A percentile compares a stretch with the other conserved stretches of the same genome.
These are phyloP conservation scores for Pseudisothecium myosuroides DNA, from an alignment of 225 moss, liverwort and hornwort species.

Conservation along the genomic window DNA sequence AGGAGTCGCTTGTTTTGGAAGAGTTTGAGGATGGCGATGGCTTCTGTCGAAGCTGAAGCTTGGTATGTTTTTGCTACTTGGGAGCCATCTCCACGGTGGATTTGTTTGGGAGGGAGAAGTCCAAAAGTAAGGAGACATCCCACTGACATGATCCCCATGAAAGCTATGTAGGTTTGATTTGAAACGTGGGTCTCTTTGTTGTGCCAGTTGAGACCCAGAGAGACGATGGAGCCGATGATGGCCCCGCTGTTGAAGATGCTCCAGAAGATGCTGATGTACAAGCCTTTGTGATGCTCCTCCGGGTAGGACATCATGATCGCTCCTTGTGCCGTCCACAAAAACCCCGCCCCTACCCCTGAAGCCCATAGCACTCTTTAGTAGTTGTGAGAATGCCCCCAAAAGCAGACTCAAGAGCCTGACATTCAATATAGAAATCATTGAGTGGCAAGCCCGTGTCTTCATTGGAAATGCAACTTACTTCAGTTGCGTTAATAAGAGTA, in stretches of 20 bases:
- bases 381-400: not conserved
- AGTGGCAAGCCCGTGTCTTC: not conserved
- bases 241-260: slow-evolving; percentile 83
- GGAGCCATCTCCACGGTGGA: slow-evolving; percentile 39
- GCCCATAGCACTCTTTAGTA: not conserved
- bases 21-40: slow-evolving; percentile 38
- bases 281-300: slow-evolving; percentile 58
- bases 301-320: slow-evolving; percentile 94
- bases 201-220: slow-evolving; percentile 70
- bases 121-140: slow-evolving; percentile 46
- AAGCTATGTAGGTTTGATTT: slow-evolving; percentile 44
- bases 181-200: slow-evolving; percentile 44
- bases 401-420: not conserved
- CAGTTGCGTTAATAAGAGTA: not conserved
- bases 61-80: not conserved
- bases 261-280: slow-evolving; percentile 77
- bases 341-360: slow-evolving; percentile 61
- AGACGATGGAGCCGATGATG: slow-evolving; percentile 63
- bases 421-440: not conserved
- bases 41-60: slow-evolving; percentile 16
- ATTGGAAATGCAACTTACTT: not conserved
- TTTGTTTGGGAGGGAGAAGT: slow-evolving; percentile 32
- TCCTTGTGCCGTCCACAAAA: slow-evolving; percentile 82
- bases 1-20: slow-evolving; percentile 59
- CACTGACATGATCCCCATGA: slow-evolving; percentile 66